Conservation (phyloP, 78 protist species). For the Creolimax fragrantissima region DNA sequence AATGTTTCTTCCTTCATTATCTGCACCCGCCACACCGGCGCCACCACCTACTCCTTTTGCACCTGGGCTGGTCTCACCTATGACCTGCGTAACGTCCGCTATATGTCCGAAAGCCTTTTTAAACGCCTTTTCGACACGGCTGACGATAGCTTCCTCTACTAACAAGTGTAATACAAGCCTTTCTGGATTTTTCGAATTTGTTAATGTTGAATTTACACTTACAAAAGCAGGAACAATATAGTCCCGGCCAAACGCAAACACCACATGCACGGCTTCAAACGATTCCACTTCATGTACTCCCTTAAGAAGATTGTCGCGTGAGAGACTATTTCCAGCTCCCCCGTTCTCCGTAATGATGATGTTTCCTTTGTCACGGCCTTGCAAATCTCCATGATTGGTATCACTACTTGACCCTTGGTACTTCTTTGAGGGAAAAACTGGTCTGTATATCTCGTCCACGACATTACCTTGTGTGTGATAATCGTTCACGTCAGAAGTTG, state of each 20-base stretch:
- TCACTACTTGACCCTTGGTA: too few species aligned
- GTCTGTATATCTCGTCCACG: too few species aligned
- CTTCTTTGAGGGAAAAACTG: too few species aligned
- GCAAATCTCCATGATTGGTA: too few species aligned
- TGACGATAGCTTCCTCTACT: not conserved
- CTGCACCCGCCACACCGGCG: not conserved
- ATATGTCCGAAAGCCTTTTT: not conserved
- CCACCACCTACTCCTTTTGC: too few species aligned
- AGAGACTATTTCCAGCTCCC: too few species aligned
- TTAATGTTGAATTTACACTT: not conserved
- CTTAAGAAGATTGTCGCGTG: too few species aligned
- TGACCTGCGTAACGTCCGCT: not conserved
- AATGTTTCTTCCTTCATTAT: not conserved
- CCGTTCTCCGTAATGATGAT: too few species aligned
- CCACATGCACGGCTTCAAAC: slow-evolving; percentile 7
- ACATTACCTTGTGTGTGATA: too few species aligned
- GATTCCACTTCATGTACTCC: not conserved
- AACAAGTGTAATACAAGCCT: not conserved
- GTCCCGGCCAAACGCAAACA: slow-evolving; percentile 29
- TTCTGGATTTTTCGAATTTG: not conserved
- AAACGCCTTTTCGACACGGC: not conserved
- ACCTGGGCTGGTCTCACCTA: too few species aligned
- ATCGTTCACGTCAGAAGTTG: too few species aligned
- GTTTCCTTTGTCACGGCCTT: too few species aligned
- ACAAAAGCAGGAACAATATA: slow-evolving; percentile 21